Percentiles rank a stretch among this genome's conserved stretches.
Conservation (phyloP, 495 filamentous ascomycete species). For the Neohortaea acidophila region DNA sequence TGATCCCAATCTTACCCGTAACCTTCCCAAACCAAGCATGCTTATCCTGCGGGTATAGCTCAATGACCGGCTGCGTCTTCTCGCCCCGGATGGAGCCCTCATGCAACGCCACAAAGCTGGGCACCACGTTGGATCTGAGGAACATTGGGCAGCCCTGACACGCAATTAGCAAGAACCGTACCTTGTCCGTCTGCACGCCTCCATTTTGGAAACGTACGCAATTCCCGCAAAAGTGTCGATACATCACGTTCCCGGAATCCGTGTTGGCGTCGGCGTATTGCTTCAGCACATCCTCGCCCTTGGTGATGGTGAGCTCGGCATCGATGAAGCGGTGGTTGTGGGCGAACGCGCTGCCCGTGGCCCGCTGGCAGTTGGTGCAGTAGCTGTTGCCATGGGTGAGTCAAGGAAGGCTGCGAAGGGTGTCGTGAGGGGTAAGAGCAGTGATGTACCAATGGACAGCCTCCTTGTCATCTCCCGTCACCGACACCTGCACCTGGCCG, state of each 20-base stretch:
- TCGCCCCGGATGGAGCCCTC: neutral
- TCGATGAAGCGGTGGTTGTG: slow-evolving; percentile 13
- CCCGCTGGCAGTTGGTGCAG: slow-evolving; percentile 13
- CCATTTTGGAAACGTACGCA: slow-evolving; percentile 1
- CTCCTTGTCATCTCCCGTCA: slow-evolving; percentile 11
- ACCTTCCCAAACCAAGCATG: neutral
- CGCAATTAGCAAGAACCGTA: too few species aligned
- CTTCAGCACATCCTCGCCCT: slow-evolving; percentile 7
- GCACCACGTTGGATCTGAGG: neutral
- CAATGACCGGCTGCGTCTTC: neutral
- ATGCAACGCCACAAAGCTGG: neutral
- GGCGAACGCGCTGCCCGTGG: slow-evolving; percentile 6
- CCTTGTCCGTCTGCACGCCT: too few species aligned
- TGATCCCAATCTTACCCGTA: too few species aligned
- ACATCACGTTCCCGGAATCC: slow-evolving; percentile 6
- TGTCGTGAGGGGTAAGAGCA: too few species aligned
- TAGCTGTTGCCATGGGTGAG: too few species aligned
- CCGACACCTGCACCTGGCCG: slow-evolving; percentile 3
- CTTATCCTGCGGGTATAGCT: neutral
- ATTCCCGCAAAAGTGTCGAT: neutral
- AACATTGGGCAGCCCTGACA: slow-evolving; percentile 1
- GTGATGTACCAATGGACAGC: slow-evolving; percentile 11
- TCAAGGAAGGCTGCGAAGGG: too few species aligned
- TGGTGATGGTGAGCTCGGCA: slow-evolving; percentile 1
- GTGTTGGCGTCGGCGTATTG: slow-evolving; percentile 9